phyloP scores from a whole-genome alignment of 2,329 filamentous ascomycete species.

The Pestalotiopsis sp. region DNA sequence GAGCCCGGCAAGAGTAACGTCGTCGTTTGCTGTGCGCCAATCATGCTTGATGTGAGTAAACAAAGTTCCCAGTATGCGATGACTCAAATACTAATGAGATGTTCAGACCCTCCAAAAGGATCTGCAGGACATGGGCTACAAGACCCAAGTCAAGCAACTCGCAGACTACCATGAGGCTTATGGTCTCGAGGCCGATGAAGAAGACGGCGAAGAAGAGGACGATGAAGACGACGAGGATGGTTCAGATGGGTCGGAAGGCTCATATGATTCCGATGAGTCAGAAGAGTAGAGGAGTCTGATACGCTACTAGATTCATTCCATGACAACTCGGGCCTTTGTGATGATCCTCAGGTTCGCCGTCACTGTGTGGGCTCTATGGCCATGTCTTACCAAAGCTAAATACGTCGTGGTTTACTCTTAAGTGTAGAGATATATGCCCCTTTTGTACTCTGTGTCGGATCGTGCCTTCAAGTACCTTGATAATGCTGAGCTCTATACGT shows the following conservation, averaged over 20 bases:
- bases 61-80: conserved; percentile 11
- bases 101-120: conserved; percentile 72
- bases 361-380: too few relatives aligned
- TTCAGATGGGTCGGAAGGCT: conserved; percentile 18
- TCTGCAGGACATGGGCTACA: conserved; percentile 77
- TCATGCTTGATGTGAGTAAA: conserved; percentile 77
- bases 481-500: too few relatives aligned
- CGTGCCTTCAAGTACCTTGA: too few relatives aligned
- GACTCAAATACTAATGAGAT: conserved; percentile 19
- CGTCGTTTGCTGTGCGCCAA: conserved; percentile 83
- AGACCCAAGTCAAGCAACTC: conserved; percentile 72
- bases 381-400: too few relatives aligned
- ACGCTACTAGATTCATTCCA: too few relatives aligned
- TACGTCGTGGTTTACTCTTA: too few relatives aligned
- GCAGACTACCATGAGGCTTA: conserved; percentile 89
- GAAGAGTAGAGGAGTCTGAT: conserved; percentile 2
- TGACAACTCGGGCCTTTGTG: too few relatives aligned
- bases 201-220: conserved; percentile 46
- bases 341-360: too few relatives aligned
- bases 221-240: conserved; percentile 23
- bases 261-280: conserved; percentile 17
- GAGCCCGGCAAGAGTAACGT: conserved; percentile 79
- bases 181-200: conserved; percentile 68
- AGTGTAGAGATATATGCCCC: too few relatives aligned
- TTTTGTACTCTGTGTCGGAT: too few relatives aligned